Evolutionary conservation across 1,284 basidiomycete species (phyloP), one percentile per base, ranked within the genome.

Genomic region (Naganishia sp.): DNA sequence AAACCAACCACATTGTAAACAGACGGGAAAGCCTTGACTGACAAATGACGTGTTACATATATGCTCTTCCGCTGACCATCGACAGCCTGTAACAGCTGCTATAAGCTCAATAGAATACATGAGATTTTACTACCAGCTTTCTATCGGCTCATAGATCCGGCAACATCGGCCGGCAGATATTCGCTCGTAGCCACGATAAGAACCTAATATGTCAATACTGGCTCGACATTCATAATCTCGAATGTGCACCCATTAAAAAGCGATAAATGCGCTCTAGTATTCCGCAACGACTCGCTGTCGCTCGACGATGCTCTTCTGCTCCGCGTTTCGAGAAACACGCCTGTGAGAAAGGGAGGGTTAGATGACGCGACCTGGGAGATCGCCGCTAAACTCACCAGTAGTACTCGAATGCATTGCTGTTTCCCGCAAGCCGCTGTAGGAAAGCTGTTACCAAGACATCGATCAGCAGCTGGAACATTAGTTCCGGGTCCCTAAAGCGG

Each of bases 351-450:
- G 50, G 28, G 6, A 1, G 31, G 50, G 1, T 28, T 6, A 28
- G 25, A 33, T 50, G 46, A 52, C 39, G 42, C 18, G 18, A 48
- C 6, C 1, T 39, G n/a, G 1, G 2, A 33, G 43, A 42, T n/a
- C 31, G 36, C 7, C 21, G 45, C 23, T 16, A 25, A 16, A 42
- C 86, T 72, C 72, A 90, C 92, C 91, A 94, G 75, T 94, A 96
- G 75, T 92, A 88, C 72, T 95, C 92, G 84, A 96, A 88, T 28
- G 93, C 90, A 71, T 92, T 88, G 48, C 59, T 61, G 69, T 86
- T 86, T 68, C 90, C 89, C 1, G 92, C 91, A 36, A 95, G 84
- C 54, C 77, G 73, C 65, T 79, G 75, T 25, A 79, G 69, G 74
- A 79, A 80, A 3, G 74, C 77, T 68, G 33, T 10, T 39, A 2